Percentiles rank a stretch among this genome's conserved stretches.
These are phyloP conservation scores for Scedosporium aurantiacum DNA, from an alignment of 2,329 filamentous ascomycete species.

Conservation along the genomic window DNA sequence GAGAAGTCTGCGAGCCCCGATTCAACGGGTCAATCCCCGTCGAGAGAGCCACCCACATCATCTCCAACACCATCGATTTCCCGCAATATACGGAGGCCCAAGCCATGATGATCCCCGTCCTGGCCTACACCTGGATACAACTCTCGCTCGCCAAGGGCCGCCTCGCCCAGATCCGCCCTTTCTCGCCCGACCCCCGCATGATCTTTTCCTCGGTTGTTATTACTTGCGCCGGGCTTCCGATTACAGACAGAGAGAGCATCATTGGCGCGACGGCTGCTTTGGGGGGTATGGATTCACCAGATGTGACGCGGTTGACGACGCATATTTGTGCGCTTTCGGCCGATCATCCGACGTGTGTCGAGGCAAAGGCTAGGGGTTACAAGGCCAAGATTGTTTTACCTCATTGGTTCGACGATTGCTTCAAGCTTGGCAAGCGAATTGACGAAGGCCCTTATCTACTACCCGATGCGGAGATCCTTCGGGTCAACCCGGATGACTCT, in stretches of 20 bases:
- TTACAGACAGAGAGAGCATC: slow-evolving; percentile 83
- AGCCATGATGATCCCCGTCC: slow-evolving; percentile 70
- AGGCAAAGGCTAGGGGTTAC: slow-evolving; percentile 52
- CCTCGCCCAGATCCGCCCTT: slow-evolving; percentile 67
- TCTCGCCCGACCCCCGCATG: slow-evolving; percentile 80
- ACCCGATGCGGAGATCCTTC: slow-evolving; percentile 77
- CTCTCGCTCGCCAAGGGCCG: slow-evolving; percentile 59
- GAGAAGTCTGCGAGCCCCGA: slow-evolving; percentile 33
- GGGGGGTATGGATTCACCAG: slow-evolving; percentile 68
- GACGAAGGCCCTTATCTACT: slow-evolving; percentile 77
- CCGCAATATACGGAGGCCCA: slow-evolving; percentile 69
- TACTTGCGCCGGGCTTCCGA: slow-evolving; percentile 73
- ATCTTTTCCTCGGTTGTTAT: slow-evolving; percentile 81
- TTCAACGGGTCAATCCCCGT: slow-evolving; percentile 38
- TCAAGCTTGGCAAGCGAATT: slow-evolving; percentile 85
- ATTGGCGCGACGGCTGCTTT: slow-evolving; percentile 80
- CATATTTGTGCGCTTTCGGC: slow-evolving; percentile 77
- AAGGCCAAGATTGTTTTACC: slow-evolving; percentile 78
- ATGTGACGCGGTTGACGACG: slow-evolving; percentile 64
- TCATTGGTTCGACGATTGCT: slow-evolving; percentile 96
- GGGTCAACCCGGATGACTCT: slow-evolving; percentile 40
- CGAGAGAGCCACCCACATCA: slow-evolving; percentile 40
- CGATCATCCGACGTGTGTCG: slow-evolving; percentile 59
- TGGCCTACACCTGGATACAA: slow-evolving; percentile 72
- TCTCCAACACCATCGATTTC: slow-evolving; percentile 76